Percentiles rank a stretch among this genome's conserved stretches.
phyloP scores from a whole-genome alignment of 2,329 filamentous ascomycete genomes.

The Trichoderma atrobrunneum region DNA sequence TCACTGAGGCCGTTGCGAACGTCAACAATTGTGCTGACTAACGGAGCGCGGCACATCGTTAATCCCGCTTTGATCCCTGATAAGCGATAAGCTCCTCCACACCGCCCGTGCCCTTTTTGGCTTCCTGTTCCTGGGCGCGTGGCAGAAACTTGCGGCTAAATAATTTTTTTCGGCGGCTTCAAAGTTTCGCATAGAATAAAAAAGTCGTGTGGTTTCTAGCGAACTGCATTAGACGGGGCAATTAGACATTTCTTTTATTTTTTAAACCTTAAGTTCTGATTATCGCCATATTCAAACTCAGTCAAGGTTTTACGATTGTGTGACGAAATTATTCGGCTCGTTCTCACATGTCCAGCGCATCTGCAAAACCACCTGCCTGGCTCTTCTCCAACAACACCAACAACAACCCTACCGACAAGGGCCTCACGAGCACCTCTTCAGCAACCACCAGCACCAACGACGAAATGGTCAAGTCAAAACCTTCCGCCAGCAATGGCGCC shows the following conservation, averaged over 20 bases:
- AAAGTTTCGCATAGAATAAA: background rate
- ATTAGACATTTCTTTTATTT: background rate
- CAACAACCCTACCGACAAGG: conserved; percentile 19
- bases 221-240: background rate
- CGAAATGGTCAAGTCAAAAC: conserved; percentile 36
- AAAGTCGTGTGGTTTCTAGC: background rate
- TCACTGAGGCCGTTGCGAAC: conserved; percentile 16
- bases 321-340: background rate
- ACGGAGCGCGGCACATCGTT: conserved; percentile 22
- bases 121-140: conserved; percentile 11
- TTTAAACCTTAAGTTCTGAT: background rate
- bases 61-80: conserved; percentile 10
- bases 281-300: background rate
- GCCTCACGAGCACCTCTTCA: conserved; percentile 10
- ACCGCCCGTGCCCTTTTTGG: conserved; percentile 12
- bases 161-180: background rate
- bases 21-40: conserved; percentile 3
- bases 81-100: conserved; percentile 22
- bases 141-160: conserved; percentile 14
- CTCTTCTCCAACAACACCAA: conserved; percentile 43
- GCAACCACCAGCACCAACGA: conserved; percentile 23
- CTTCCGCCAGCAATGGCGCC: conserved; percentile 25
- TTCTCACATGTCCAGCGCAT: conserved; percentile 15
- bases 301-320: background rate
- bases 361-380: conserved; percentile 38